phyloP scores from a whole-genome alignment of 2,329 filamentous ascomycete genomes.

The Pseudogymnoascus sp. region DNA sequence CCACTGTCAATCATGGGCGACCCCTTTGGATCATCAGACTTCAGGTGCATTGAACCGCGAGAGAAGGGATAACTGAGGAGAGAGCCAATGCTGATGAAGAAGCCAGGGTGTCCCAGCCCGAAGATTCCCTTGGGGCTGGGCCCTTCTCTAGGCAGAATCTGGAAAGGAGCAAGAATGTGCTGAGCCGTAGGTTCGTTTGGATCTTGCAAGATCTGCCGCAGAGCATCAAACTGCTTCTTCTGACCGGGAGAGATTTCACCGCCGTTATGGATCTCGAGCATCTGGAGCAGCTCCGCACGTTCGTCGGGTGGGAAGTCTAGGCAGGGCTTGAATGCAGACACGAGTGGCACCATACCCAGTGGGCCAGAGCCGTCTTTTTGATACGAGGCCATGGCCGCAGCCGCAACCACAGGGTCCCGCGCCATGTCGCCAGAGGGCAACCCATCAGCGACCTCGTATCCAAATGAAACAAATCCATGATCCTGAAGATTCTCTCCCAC shows the following conservation, averaged over 20 bases:
- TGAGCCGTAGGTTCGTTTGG: constrained; percentile 13
- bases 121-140: constrained; percentile 12
- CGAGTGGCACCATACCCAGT: constrained; percentile 11
- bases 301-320: constrained; percentile 7
- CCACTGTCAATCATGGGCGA: constrained; percentile 34
- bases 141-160: constrained; percentile 13
- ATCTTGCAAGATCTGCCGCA: constrained; percentile 10
- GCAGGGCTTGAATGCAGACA: constrained; percentile 15
- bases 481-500: constrained; percentile 19
- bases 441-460: constrained; percentile 11
- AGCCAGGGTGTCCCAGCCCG: constrained; percentile 13
- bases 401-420: constrained; percentile 12
- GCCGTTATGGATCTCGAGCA: constrained; percentile 3
- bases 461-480: constrained; percentile 9
- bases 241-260: constrained; percentile 3
- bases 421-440: constrained; percentile 11
- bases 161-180: constrained; percentile 14
- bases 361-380: constrained; percentile 13
- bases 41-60: constrained; percentile 34
- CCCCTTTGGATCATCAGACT: constrained; percentile 27
- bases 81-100: constrained; percentile 24
- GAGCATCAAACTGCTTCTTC: constrained; percentile 11
- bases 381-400: constrained; percentile 13
- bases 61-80: constrained; percentile 33
- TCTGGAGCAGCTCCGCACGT: constrained; percentile 8